Base-by-base conservation (phyloP, 805 yeast species). In the Candida endomychidarum region DNA sequence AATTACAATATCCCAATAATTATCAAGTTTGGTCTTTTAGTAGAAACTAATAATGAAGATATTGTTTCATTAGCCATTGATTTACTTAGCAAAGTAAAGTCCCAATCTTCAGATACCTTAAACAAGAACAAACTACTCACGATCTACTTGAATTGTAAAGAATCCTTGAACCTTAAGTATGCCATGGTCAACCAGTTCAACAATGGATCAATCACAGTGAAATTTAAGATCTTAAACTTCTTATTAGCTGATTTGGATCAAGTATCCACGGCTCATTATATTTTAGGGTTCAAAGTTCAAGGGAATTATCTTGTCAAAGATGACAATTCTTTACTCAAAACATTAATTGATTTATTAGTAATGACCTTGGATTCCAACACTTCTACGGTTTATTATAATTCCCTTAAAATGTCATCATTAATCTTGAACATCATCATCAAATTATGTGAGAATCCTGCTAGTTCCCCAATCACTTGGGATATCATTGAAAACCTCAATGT, bases 81-180 rank as follows among this genome's bases (percentile, higher is more conserved):
- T 9, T 67, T 88, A 10, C 65, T 91, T 35, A 54, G 60, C 5
- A 64, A 64, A 37, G 62, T 88, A 5, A 47, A 53, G 8, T 44
- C 39, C 19, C 43, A 45, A 23, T 26, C 40, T 3, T 29, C 34
- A 9, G 36, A 58, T 24, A 45, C 52, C 7, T 54, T 70, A 8
- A 61, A 72, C 8, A 77, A 71, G 38, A 81, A 81, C 46, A 77
- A 89, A 48, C 61, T 91, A 10, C 59, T 90, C 34, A 80, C 87
- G 0, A 72, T 86, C 26, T 72, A 85, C 38, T 84, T 82, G 51
- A 82, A 89, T 11, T 77, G 85, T 22, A 86, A 86, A 49, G 96
- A 90, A 49, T 79, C 95, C 0, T 65, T 74, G 2, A 73, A 90
- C 48, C 84, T 91, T 26, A 77, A 84, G 44, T 77, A 76, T 49